Conservation (phyloP, 495 filamentous ascomycete genomes). For the Glutinoglossum americanum region DNA sequence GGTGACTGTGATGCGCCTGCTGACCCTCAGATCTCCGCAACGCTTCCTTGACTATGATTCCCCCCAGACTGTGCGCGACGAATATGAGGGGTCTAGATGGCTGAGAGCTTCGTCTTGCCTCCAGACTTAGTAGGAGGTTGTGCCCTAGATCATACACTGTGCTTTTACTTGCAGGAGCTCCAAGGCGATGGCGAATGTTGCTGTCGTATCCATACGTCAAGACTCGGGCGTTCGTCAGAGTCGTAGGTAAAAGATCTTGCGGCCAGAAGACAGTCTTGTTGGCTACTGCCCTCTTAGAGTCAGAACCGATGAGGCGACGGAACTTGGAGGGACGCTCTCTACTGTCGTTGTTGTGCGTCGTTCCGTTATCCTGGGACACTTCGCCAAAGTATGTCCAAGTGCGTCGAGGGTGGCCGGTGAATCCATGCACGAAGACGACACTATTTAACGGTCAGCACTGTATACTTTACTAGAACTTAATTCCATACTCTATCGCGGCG, state of each 20-base stretch:
- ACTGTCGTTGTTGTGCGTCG: too few species aligned
- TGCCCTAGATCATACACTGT: constrained; percentile 17
- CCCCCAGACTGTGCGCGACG: constrained; percentile 20
- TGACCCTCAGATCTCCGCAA: constrained; percentile 13
- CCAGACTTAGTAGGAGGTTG: constrained; percentile 19
- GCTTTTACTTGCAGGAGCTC: constrained; percentile 12
- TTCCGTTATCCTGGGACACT: too few species aligned
- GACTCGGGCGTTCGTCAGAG: neutral
- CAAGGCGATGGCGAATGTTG: constrained; percentile 15
- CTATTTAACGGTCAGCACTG: too few species aligned
- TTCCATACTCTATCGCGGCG: too few species aligned
- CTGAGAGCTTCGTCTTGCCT: constrained; percentile 11
- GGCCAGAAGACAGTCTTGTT: constrained; percentile 7
- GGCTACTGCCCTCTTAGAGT: constrained; percentile 13
- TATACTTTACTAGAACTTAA: too few species aligned
- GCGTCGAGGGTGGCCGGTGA: too few species aligned
- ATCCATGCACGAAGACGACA: too few species aligned
- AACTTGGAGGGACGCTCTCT: too few species aligned
- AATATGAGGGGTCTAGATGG: constrained; percentile 21
- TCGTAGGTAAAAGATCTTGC: neutral
- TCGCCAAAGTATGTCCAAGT: too few species aligned
- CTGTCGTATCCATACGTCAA: constrained; percentile 8
- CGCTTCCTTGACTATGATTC: constrained; percentile 23
- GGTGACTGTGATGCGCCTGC: constrained; percentile 7
- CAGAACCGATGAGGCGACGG: too few species aligned